Conservation (phyloP, 2,329 filamentous ascomycete genomes). For the Botryosphaeria dothidea region DNA sequence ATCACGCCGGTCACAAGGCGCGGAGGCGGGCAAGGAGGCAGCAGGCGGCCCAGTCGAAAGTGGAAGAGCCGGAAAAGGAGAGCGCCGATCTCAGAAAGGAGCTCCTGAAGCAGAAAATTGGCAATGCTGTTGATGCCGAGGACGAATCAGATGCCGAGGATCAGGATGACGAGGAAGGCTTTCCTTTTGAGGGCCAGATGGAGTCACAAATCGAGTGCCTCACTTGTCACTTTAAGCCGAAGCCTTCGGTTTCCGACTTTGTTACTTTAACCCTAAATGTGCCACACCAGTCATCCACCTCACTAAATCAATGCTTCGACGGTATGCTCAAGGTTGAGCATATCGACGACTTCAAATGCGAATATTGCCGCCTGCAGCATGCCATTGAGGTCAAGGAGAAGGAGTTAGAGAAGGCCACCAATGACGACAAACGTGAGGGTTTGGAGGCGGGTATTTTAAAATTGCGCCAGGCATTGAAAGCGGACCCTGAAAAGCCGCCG, state of each 20-base stretch:
- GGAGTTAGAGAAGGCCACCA: slow-evolving; percentile 52
- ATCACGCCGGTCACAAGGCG: slow-evolving; percentile 79
- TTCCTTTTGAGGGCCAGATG: slow-evolving; percentile 87
- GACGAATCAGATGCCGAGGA: slow-evolving; percentile 29
- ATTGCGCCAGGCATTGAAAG: slow-evolving; percentile 70
- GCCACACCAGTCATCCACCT: slow-evolving; percentile 75
- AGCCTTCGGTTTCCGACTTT: slow-evolving; percentile 79
- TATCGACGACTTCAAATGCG: slow-evolving; percentile 96
- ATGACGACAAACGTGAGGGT: slow-evolving; percentile 42
- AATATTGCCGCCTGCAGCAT: slow-evolving; percentile 84
- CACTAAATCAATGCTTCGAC: slow-evolving; percentile 86
- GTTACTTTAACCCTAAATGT: slow-evolving; percentile 92
- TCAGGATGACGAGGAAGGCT: slow-evolving; percentile 63
- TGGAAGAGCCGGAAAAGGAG: slow-evolving; percentile 29
- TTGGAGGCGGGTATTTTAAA: slow-evolving; percentile 63
- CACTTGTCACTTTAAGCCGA: slow-evolving; percentile 86
- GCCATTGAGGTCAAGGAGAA: slow-evolving; percentile 65
- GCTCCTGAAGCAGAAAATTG: slow-evolving; percentile 22
- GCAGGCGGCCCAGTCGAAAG: background rate
- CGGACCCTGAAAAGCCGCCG: slow-evolving; percentile 77
- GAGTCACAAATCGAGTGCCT: slow-evolving; percentile 96
- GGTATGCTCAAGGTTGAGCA: slow-evolving; percentile 92
- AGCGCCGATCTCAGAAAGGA: slow-evolving; percentile 23
- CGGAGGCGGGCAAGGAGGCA: slow-evolving; percentile 55
- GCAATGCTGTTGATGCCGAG: slow-evolving; percentile 17